Conservation (phyloP, 495 filamentous ascomycete genomes). For the Xylaria longipes region DNA sequence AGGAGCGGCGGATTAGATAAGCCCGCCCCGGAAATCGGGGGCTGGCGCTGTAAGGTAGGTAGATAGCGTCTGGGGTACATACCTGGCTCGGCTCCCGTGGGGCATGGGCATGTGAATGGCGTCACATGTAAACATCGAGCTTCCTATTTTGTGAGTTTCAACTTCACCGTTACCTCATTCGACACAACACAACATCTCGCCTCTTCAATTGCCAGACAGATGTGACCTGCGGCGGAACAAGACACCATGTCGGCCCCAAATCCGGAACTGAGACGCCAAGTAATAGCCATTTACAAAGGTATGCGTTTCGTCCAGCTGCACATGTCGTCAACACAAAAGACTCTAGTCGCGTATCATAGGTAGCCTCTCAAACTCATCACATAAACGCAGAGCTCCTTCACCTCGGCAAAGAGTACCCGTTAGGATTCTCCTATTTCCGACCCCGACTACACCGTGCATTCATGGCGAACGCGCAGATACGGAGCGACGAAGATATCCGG, state of each 20-base stretch:
- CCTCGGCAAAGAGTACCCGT: slow-evolving; percentile 85
- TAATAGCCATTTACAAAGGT: slow-evolving; percentile 94
- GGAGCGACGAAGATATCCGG: slow-evolving; percentile 75
- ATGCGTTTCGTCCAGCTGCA: too few species aligned
- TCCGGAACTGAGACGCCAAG: slow-evolving; percentile 72
- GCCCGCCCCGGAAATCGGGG: slow-evolving; percentile 1
- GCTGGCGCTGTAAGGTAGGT: too few species aligned
- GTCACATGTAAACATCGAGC: neutral
- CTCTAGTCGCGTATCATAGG: too few species aligned
- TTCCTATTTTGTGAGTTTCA: neutral
- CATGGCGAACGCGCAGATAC: slow-evolving; percentile 69
- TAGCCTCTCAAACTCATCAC: neutral
- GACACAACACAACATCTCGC: neutral
- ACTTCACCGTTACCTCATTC: neutral
- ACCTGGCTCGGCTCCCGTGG: neutral
- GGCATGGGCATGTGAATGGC: slow-evolving; percentile 8
- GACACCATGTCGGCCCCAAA: slow-evolving; percentile 45
- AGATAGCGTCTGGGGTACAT: neutral
- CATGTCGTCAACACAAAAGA: too few species aligned
- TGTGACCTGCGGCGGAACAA: neutral
- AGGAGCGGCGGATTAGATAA: slow-evolving; percentile 3
- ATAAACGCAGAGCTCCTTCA: slow-evolving; percentile 72
- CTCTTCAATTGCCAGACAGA: neutral
- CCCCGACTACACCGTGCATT: slow-evolving; percentile 86
- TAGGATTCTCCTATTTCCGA: slow-evolving; percentile 84